Conservation (phyloP, 345 rosid genomes). For the Mallotus nudiflorus region DNA sequence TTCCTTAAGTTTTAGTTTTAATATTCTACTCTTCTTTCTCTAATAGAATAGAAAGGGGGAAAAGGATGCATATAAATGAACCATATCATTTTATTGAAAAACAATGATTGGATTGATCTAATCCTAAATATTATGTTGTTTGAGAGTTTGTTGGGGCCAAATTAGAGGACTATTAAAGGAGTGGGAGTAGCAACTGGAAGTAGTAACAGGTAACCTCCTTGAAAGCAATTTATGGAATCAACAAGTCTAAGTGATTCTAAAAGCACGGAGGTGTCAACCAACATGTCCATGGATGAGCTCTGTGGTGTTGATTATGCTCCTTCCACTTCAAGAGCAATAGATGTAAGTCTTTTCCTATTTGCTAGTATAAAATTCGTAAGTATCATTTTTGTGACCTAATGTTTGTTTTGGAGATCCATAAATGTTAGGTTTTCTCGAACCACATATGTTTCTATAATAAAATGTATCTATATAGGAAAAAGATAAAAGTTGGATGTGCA, state of each 20-base stretch:
- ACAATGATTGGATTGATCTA: neutral
- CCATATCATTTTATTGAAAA: neutral
- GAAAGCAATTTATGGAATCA: slow-evolving; percentile 64
- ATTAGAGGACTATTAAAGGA: slow-evolving; percentile 77
- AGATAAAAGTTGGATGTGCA: too few relatives aligned
- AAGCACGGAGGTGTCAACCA: slow-evolving; percentile 68
- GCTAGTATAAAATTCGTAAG: too few relatives aligned
- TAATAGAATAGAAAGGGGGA: neutral
- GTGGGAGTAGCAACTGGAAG: slow-evolving; percentile 60
- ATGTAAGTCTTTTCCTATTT: slow-evolving; percentile 46
- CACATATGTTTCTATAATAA: neutral
- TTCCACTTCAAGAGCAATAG: slow-evolving; percentile 76
- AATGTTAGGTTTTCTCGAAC: neutral
- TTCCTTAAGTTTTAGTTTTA: neutral
- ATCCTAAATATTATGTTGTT: slow-evolving; percentile 24
- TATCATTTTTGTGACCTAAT: neutral
- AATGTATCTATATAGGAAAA: neutral
- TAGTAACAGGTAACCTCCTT: slow-evolving; percentile 65
- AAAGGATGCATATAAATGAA: neutral
- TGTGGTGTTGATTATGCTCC: slow-evolving; percentile 70
- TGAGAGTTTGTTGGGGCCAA: slow-evolving; percentile 64
- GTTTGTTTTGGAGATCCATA: neutral
- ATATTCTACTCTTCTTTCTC: neutral
- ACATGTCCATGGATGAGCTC: slow-evolving; percentile 62
- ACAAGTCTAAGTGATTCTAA: slow-evolving; percentile 65